phyloP scores from a whole-genome alignment of 352 stramenopile genomes.

The Pythium rishiriense region DNA sequence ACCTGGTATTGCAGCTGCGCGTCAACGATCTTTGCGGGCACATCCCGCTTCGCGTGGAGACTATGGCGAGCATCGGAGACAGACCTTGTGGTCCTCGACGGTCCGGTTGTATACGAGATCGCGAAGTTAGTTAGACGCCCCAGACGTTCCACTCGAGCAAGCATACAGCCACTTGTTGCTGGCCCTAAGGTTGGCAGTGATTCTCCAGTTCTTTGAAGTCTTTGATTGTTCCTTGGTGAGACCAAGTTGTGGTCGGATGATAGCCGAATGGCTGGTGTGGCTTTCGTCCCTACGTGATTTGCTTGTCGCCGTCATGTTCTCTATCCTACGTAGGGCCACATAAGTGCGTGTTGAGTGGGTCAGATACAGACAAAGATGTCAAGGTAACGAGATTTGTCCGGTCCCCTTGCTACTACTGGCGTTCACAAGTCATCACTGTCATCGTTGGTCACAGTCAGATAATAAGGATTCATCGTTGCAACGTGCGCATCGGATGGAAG shows the following conservation, averaged over 20 bases:
- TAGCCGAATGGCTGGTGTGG: too few relatives aligned
- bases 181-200: not conserved
- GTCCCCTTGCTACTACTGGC: too few relatives aligned
- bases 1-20: slow-evolving; percentile 2
- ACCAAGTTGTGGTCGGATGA: not conserved
- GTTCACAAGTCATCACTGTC: too few relatives aligned
- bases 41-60: slow-evolving; percentile 3
- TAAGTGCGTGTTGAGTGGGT: too few relatives aligned
- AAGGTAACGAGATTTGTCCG: too few relatives aligned
- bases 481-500: too few relatives aligned
- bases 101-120: slow-evolving; percentile 3
- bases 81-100: slow-evolving; percentile 9
- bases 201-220: not conserved
- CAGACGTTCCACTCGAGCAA: not conserved
- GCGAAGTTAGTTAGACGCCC: not conserved
- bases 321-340: too few relatives aligned
- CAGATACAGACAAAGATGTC: too few relatives aligned
- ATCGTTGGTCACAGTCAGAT: too few relatives aligned
- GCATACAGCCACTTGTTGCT: not conserved
- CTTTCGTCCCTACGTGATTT: too few relatives aligned
- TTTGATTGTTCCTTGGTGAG: not conserved
- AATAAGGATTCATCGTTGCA: too few relatives aligned
- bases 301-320: too few relatives aligned
- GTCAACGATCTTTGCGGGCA: not conserved
- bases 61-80: slow-evolving; percentile 1